Evolutionary conservation across 352 stramenopile genomes (phyloP).

Genomic region (Salisapilia sapeloensis): DNA sequence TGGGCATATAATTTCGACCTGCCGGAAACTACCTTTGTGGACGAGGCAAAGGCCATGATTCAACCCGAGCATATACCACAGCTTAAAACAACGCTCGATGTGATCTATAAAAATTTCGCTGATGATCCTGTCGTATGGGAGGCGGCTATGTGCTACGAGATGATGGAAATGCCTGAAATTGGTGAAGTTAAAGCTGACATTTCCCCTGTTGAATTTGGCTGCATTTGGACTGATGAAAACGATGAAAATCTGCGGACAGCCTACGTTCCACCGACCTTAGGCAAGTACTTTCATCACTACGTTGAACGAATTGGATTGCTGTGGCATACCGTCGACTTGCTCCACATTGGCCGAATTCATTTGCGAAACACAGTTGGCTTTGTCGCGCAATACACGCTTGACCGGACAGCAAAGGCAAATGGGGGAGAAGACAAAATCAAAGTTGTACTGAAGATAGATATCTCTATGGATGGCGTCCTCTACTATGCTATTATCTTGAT

Average conservation of each 20-base stretch:
- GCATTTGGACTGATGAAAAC: conserved; percentile 4
- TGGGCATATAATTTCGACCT: conserved; percentile 6
- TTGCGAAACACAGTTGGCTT: conserved; percentile 3
- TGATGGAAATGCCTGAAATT: neutral
- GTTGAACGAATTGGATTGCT: conserved; percentile 6
- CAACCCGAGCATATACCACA: neutral
- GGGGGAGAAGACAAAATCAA: too few relatives aligned
- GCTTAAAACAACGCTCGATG: conserved; percentile 1
- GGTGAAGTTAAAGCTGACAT: neutral
- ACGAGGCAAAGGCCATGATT: conserved; percentile 1
- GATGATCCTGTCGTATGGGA: conserved; percentile 4
- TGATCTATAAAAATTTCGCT: conserved; percentile 4
- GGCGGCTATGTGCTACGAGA: conserved; percentile 7
- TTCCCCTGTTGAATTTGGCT: conserved; percentile 4
- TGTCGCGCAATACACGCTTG: conserved; percentile 4
- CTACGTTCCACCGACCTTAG: conserved; percentile 1
- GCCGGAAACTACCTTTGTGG: conserved; percentile 3
- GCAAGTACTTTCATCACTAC: conserved; percentile 7
- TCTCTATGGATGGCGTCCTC: conserved; percentile 8
- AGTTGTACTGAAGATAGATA: too few relatives aligned
- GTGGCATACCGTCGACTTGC: conserved; percentile 8
- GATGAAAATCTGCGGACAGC: conserved; percentile 1
- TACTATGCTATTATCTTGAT: conserved; percentile 7
- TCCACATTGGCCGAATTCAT: conserved; percentile 5
- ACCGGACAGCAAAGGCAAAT: conserved; percentile 2